phyloP scores from a whole-genome alignment of 1,284 basidiomycete genomes.

The Boletus austroedulis region DNA sequence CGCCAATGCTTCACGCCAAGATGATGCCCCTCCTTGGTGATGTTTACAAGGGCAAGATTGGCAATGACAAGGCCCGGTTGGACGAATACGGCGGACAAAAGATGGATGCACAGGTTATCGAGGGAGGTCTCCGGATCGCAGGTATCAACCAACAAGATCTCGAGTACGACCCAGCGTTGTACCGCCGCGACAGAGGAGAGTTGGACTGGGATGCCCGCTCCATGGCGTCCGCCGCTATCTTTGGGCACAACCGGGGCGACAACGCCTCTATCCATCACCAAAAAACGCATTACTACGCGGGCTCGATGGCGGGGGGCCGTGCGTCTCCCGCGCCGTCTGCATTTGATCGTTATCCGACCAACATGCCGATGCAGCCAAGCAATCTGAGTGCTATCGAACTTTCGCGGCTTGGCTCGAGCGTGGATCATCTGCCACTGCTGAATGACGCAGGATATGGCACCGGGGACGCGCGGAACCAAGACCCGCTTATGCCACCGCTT shows the following conservation, averaged over 20 bases:
- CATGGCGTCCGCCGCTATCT: constrained; percentile 56
- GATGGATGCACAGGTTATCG: constrained; percentile 66
- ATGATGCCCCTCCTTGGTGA: constrained; percentile 75
- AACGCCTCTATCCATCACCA: constrained; percentile 42
- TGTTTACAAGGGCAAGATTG: constrained; percentile 73
- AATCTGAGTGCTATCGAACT: constrained; percentile 53
- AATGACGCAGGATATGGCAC: constrained; percentile 32
- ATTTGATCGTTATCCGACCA: constrained; percentile 57
- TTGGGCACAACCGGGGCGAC: constrained; percentile 40
- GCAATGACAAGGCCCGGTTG: constrained; percentile 57
- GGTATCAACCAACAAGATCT: constrained; percentile 72
- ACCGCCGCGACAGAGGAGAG: constrained; percentile 75
- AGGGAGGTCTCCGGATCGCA: constrained; percentile 76
- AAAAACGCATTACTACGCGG: constrained; percentile 45
- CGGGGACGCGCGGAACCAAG: constrained; percentile 27
- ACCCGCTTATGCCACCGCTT: constrained; percentile 18
- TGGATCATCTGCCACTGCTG: constrained; percentile 56
- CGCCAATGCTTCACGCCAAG: constrained; percentile 84
- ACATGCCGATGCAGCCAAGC: constrained; percentile 36
- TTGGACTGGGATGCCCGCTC: constrained; percentile 77
- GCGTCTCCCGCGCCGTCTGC: constrained; percentile 44
- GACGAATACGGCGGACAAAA: constrained; percentile 74
- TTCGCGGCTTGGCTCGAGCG: constrained; percentile 48
- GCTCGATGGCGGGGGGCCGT: constrained; percentile 37
- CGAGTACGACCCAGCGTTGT: constrained; percentile 72